Conservation (phyloP, 306 rosid species). For the Cicer cuneatum region DNA sequence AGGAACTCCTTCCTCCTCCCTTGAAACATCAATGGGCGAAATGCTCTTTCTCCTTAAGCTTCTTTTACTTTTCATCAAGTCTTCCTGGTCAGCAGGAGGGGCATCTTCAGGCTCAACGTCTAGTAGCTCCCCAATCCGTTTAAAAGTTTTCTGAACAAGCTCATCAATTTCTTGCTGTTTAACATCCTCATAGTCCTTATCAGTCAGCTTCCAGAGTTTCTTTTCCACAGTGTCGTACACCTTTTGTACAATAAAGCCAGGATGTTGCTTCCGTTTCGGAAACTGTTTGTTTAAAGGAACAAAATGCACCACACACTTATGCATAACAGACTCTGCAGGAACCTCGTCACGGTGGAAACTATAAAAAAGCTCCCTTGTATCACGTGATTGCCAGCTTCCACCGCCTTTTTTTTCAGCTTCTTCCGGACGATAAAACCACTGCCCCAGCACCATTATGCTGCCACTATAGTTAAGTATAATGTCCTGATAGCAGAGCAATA, state of each 20-base stretch:
- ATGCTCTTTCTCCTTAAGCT: slow-evolving; percentile 67
- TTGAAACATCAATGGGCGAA: slow-evolving; percentile 72
- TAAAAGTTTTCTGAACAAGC: slow-evolving; percentile 81
- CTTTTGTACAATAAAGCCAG: slow-evolving; percentile 92
- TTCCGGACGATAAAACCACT: slow-evolving; percentile 99
- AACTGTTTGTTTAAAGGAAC: slow-evolving; percentile 86
- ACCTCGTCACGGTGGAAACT: slow-evolving; percentile 96
- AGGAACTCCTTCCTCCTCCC: slow-evolving; percentile 64
- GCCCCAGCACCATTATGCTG: slow-evolving; percentile 77
- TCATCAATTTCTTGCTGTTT: slow-evolving; percentile 85
- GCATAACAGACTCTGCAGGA: slow-evolving; percentile 98
- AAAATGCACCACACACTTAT: slow-evolving; percentile 89
- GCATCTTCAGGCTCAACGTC: slow-evolving; percentile 76
- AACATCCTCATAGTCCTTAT: slow-evolving; percentile 82
- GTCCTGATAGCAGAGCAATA: slow-evolving; percentile 61
- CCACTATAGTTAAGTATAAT: slow-evolving; percentile 64
- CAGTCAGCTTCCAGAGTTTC: slow-evolving; percentile 91
- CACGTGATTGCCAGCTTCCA: slow-evolving; percentile 88
- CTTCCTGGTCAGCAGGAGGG: slow-evolving; percentile 61
- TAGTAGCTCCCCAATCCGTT: slow-evolving; percentile 69
- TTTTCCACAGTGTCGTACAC: slow-evolving; percentile 90
- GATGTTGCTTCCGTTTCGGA: slow-evolving; percentile 83
- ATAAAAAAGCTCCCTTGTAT: slow-evolving; percentile 92
- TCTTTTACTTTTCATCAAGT: slow-evolving; percentile 63
- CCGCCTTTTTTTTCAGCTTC: slow-evolving; percentile 91